Evolutionary conservation across 371 early-diverging fungal genomes (phyloP), one percentile per base, ranked within the genome.

Genomic region (Zopfochytrium polystomum): DNA sequence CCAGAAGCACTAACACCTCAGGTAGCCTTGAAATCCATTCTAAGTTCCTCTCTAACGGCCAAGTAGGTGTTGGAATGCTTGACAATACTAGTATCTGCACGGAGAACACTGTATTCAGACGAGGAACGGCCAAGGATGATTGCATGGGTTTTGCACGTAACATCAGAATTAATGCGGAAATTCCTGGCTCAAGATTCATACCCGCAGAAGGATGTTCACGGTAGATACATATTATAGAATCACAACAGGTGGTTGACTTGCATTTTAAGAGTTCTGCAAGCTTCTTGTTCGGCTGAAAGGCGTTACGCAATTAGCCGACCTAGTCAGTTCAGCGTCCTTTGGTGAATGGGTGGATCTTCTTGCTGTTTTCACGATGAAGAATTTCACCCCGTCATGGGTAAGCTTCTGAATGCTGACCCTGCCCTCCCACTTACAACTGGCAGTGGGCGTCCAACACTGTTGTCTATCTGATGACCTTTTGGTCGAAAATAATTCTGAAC

Each of bases 81-180:
- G 13, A 90, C 90, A 1, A 78, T 84, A 58, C 68, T 92, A 0
- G 85, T 89, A 13, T 87, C 91, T 5, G 82, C 90, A 25, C 86
- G 95, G 33, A 82, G 91, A 23, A 88, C 94, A 2, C 73, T 95
- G 34, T 95, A 90, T 68, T 76, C 69, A 20, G 90, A 90, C 30
- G 80, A 84, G 0, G 85, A 86, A 53, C 82, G 90, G 29, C 62
- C 77, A 7, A 72, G 72, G 38, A 91, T 90, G 66, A 80, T 93
- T 15, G 64, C 81, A 29, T 77, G 75, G 38, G 80, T 91, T 49
- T 82, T 90, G 78, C 74, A 80, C 27, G 91, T 87, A n/a, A 85
- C 85, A 0, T 70, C 78, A 1, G 82, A 85, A 51, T 87, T 91
- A 3, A 74, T 93, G 27, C 59, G 75, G 0, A 75, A 79, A 3